Evolutionary conservation across 495 filamentous ascomycete genomes (phyloP).

Genomic region (Tricharina praecox): DNA sequence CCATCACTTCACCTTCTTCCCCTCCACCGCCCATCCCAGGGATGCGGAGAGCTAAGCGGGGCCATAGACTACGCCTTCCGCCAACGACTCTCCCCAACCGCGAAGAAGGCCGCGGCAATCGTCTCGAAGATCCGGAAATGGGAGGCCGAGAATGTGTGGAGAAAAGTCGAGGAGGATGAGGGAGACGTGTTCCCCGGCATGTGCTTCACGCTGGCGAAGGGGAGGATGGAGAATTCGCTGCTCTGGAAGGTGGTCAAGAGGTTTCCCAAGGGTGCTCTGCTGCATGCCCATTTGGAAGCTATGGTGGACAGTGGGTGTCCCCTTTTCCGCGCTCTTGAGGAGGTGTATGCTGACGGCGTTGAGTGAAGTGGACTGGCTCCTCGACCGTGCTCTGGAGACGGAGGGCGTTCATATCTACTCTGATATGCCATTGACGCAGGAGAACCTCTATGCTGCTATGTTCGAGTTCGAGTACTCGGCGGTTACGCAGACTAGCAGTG

Average conservation of each 20-base stretch:
- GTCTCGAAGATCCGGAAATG: constrained; percentile 59
- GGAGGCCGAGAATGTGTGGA: constrained; percentile 59
- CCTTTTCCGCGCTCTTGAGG: too few relatives aligned
- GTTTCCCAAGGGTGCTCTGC: constrained; percentile 80
- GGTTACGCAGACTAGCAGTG: constrained; percentile 15
- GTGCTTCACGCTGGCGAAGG: constrained; percentile 70
- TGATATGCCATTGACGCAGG: constrained; percentile 34
- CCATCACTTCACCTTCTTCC: background rate
- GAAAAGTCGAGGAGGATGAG: constrained; percentile 45
- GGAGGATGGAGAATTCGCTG: constrained; percentile 60
- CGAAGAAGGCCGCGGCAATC: constrained; percentile 57
- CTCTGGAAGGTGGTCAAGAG: constrained; percentile 68
- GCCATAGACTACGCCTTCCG: constrained; percentile 44
- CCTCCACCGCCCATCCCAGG: background rate
- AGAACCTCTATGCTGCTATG: constrained; percentile 32
- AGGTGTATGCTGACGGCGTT: too few relatives aligned
- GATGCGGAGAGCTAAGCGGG: constrained; percentile 1
- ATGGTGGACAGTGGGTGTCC: constrained; percentile 48
- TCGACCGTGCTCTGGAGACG: constrained; percentile 52
- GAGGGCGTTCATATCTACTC: constrained; percentile 57
- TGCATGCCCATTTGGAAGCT: constrained; percentile 78
- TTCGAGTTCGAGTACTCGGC: constrained; percentile 41
- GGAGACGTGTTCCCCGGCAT: constrained; percentile 60
- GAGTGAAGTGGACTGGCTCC: constrained; percentile 53
- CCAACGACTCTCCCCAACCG: constrained; percentile 53